phyloP scores from a whole-genome alignment of 2,329 filamentous ascomycete genomes.

The Cercospora sp. region DNA sequence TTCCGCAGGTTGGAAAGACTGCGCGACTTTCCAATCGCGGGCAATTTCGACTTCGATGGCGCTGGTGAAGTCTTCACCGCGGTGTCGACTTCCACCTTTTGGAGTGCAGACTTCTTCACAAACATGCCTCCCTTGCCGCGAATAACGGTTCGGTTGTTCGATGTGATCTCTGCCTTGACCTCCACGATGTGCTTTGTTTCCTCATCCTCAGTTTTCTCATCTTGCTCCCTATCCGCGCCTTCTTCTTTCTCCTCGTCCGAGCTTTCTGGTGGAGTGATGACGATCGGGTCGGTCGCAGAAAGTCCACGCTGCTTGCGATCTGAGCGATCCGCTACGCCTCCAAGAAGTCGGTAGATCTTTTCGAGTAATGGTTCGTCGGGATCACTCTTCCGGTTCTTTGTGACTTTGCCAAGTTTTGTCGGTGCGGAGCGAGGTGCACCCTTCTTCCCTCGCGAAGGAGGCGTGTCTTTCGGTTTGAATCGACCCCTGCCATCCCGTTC shows the following conservation, averaged over 20 bases:
- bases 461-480: slow-evolving; percentile 6
- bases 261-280: slow-evolving; percentile 16
- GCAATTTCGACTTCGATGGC: slow-evolving; percentile 23
- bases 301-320: slow-evolving; percentile 20
- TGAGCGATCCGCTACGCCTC: slow-evolving; percentile 21
- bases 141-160: slow-evolving; percentile 20
- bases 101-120: slow-evolving; percentile 11
- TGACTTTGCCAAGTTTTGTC: background rate
- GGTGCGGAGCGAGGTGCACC: slow-evolving; percentile 3
- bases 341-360: slow-evolving; percentile 19
- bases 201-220: background rate
- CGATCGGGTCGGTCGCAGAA: slow-evolving; percentile 14
- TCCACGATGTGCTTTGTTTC: background rate
- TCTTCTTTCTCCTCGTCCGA: slow-evolving; percentile 3
- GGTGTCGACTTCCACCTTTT: slow-evolving; percentile 4
- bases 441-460: background rate
- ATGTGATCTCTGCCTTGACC: slow-evolving; percentile 17
- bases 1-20: slow-evolving; percentile 33
- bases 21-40: slow-evolving; percentile 31
- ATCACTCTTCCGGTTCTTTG: slow-evolving; percentile 1
- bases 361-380: slow-evolving; percentile 18
- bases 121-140: slow-evolving; percentile 23
- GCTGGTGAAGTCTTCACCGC: background rate
- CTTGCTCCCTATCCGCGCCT: background rate
- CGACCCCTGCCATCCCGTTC: slow-evolving; percentile 12